A percentile compares a stretch with the other conserved stretches of the same genome.
Evolutionary conservation across 2,329 filamentous ascomycete genomes (phyloP).

Genomic region (Colletotrichum costaricense): DNA sequence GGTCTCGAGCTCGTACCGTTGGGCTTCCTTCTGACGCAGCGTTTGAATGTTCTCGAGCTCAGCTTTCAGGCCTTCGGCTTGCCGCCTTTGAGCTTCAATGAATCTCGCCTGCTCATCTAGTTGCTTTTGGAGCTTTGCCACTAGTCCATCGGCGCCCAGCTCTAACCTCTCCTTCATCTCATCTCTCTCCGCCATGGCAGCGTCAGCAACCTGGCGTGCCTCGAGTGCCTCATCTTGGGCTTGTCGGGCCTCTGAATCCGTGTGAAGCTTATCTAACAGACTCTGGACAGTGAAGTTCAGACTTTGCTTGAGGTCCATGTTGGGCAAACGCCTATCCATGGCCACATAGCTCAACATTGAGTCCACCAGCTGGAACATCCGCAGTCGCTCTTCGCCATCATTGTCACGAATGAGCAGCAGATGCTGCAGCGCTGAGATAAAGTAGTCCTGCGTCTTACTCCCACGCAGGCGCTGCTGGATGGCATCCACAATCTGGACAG

Average conservation of each 20-base stretch:
- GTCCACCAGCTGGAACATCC: constrained; percentile 98
- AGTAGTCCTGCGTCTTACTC: constrained; percentile 92
- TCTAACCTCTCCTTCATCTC: constrained; percentile 92
- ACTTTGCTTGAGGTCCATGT: constrained; percentile 98
- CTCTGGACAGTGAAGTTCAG: constrained; percentile 98
- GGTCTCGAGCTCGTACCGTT: constrained; percentile 95
- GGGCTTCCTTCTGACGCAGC: constrained; percentile 87
- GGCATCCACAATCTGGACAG: constrained; percentile 91
- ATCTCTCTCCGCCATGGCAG: constrained; percentile 95
- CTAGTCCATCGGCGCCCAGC: constrained; percentile 90
- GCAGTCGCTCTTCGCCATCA: constrained; percentile 88
- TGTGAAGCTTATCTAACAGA: constrained; percentile 94
- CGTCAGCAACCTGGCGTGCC: constrained; percentile 91
- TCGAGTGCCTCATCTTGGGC: constrained; percentile 92
- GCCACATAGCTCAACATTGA: constrained; percentile 99
- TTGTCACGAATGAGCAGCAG: constrained; percentile 92
- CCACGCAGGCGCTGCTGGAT: constrained; percentile 88
- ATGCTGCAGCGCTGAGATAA: constrained; percentile 94
- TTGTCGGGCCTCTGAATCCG: constrained; percentile 92
- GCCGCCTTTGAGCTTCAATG: constrained; percentile 88
- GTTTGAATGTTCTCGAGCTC: constrained; percentile 90
- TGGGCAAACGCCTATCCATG: constrained; percentile 94
- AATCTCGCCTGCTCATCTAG: constrained; percentile 92
- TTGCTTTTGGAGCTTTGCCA: constrained; percentile 92
- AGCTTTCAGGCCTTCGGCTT: constrained; percentile 88